phyloP scores from a whole-genome alignment of 73 alveolate genomes.

The Paramecium primaurelia region DNA sequence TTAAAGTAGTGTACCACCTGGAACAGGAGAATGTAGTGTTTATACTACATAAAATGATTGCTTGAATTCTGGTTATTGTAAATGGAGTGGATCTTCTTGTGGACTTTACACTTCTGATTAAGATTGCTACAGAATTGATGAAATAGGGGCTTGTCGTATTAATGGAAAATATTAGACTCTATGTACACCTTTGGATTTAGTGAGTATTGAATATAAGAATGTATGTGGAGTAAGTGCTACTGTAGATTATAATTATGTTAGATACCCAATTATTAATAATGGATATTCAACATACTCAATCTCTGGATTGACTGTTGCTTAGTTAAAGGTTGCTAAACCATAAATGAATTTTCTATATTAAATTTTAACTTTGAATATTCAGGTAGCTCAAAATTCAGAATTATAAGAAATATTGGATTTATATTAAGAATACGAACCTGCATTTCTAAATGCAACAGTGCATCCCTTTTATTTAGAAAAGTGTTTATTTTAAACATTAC shows the following conservation, averaged over 20 bases:
- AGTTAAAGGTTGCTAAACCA: not conserved
- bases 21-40: not conserved
- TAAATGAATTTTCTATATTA: not conserved
- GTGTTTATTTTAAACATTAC: not conserved
- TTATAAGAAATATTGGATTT: not conserved
- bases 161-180: not conserved
- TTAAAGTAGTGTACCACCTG: not conserved
- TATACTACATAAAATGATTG: not conserved
- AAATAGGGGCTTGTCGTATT: not conserved
- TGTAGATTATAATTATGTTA: not conserved
- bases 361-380: not conserved
- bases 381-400: not conserved
- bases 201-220: not conserved
- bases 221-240: not conserved
- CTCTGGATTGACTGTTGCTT: not conserved
- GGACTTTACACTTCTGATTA: not conserved
- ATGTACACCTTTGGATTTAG: not conserved
- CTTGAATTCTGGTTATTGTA: not conserved
- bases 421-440: not conserved
- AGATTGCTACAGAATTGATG: constrained; percentile 11
- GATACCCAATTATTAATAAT: not conserved
- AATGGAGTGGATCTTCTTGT: not conserved
- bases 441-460: not conserved
- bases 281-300: not conserved
- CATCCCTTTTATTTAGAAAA: constrained; percentile 36